phyloP scores from a whole-genome alignment of 768 basidiomycete species.

The Gautieria morchelliformis region DNA sequence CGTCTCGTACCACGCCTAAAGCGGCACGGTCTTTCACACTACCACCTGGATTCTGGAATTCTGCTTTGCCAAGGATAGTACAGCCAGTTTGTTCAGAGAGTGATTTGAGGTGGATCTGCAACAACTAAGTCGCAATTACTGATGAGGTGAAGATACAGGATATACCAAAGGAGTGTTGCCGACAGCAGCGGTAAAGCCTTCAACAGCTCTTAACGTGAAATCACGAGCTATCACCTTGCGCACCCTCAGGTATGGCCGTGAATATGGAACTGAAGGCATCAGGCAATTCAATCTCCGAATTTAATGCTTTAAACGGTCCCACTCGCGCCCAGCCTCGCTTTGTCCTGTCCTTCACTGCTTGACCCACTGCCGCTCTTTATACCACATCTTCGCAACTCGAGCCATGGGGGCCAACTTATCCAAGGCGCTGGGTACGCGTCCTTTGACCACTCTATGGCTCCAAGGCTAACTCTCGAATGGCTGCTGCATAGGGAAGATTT shows the following conservation, averaged over 20 bases:
- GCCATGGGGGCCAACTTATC: slow-evolving; percentile 83
- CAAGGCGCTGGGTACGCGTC: slow-evolving; percentile 60
- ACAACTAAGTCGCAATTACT: slow-evolving; percentile 1
- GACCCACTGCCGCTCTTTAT: slow-evolving; percentile 13
- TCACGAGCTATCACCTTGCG: neutral
- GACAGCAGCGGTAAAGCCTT: slow-evolving; percentile 81
- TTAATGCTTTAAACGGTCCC: neutral
- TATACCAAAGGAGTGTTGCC: slow-evolving; percentile 90
- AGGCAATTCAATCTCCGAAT: slow-evolving; percentile 6
- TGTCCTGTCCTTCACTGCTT: slow-evolving; percentile 2
- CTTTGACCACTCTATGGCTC: slow-evolving; percentile 1
- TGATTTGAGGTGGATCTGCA: slow-evolving; percentile 71
- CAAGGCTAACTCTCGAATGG: slow-evolving; percentile 7
- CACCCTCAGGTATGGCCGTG: too few relatives aligned
- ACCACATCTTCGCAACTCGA: slow-evolving; percentile 6
- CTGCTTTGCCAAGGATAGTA: slow-evolving; percentile 89
- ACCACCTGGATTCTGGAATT: slow-evolving; percentile 97
- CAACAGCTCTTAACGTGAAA: slow-evolving; percentile 36
- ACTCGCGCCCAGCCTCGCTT: neutral
- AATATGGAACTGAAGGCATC: too few relatives aligned
- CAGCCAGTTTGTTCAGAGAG: slow-evolving; percentile 79
- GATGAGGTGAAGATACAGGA: slow-evolving; percentile 6
- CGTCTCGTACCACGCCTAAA: slow-evolving; percentile 75
- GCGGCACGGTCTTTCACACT: slow-evolving; percentile 98
- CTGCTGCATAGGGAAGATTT: slow-evolving; percentile 62